Percentiles rank a stretch among this genome's conserved stretches.
Evolutionary conservation across 371 early-diverging fungal species (phyloP).

Genomic region (Syncephalis fuscata): DNA sequence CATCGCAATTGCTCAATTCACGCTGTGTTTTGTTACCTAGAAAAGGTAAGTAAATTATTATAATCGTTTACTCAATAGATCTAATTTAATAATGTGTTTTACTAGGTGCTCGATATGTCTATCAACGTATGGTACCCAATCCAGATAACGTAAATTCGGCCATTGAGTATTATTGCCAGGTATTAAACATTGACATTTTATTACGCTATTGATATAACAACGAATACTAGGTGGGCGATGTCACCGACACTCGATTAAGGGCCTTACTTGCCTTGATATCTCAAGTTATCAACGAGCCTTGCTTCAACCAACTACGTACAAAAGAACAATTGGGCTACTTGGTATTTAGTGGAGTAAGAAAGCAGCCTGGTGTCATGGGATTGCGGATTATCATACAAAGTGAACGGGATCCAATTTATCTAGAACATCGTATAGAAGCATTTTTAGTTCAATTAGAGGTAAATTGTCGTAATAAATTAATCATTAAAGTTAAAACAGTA

Average conservation of each 20-base stretch:
- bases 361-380: slow-evolving; percentile 40
- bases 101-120: slow-evolving; percentile 15
- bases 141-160: slow-evolving; percentile 73
- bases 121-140: slow-evolving; percentile 46
- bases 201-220: too few relatives aligned
- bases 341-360: slow-evolving; percentile 53
- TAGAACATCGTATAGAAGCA: slow-evolving; percentile 62
- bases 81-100: too few relatives aligned
- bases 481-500: too few relatives aligned
- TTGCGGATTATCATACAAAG: slow-evolving; percentile 72
- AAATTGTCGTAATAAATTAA: too few relatives aligned
- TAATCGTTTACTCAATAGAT: too few relatives aligned
- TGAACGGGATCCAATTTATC: slow-evolving; percentile 65
- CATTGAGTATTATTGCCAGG: slow-evolving; percentile 60
- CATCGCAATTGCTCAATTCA: too few relatives aligned
- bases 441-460: slow-evolving; percentile 39
- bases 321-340: slow-evolving; percentile 79
- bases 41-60: too few relatives aligned
- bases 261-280: slow-evolving; percentile 49
- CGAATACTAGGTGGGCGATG: slow-evolving; percentile 33
- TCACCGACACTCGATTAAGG: slow-evolving; percentile 30
- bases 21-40: too few relatives aligned
- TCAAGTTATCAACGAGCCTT: slow-evolving; percentile 72
- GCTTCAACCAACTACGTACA: slow-evolving; percentile 83
- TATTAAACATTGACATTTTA: slow-evolving; percentile 6